Conservation (phyloP, 148 eudicot genomes). For the Diospyros lotus region DNA sequence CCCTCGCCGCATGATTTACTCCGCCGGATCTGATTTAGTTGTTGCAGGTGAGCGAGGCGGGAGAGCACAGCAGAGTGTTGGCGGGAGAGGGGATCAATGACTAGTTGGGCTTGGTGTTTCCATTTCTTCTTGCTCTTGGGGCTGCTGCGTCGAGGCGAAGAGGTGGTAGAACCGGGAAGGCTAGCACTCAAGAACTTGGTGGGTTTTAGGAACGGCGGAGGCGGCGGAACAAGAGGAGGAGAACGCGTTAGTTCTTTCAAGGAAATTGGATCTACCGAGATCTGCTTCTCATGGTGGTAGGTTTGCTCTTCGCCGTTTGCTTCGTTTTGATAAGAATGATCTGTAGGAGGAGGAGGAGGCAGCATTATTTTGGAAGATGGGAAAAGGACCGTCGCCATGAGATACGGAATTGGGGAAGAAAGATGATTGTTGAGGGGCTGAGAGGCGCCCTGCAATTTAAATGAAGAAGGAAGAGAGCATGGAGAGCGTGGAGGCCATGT, state of each 20-base stretch:
- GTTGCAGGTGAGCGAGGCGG: constrained; percentile 38
- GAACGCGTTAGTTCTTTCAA: constrained; percentile 32
- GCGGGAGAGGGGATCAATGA: constrained; percentile 19
- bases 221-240: constrained; percentile 6
- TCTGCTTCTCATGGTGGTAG: constrained; percentile 47
- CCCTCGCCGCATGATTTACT: constrained; percentile 69
- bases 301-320: too few relatives aligned
- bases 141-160: constrained; percentile 39
- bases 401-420: too few relatives aligned
- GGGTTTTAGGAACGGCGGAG: constrained; percentile 30
- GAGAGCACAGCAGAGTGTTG: constrained; percentile 52
- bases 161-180: constrained; percentile 53
- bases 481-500: too few relatives aligned
- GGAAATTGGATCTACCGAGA: constrained; percentile 79
- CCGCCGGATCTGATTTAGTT: constrained; percentile 33
- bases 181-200: constrained; percentile 54
- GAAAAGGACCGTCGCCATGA: too few relatives aligned
- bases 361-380: too few relatives aligned
- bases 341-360: too few relatives aligned
- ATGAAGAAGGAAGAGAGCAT: too few relatives aligned
- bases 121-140: constrained; percentile 26
- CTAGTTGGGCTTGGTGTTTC: constrained; percentile 17
- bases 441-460: too few relatives aligned
- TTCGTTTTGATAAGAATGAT: too few relatives aligned
- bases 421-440: too few relatives aligned